A percentile compares a stretch with the other conserved stretches of the same genome.
Conservation (phyloP, 768 basidiomycete genomes). For the Russula olivacea region DNA sequence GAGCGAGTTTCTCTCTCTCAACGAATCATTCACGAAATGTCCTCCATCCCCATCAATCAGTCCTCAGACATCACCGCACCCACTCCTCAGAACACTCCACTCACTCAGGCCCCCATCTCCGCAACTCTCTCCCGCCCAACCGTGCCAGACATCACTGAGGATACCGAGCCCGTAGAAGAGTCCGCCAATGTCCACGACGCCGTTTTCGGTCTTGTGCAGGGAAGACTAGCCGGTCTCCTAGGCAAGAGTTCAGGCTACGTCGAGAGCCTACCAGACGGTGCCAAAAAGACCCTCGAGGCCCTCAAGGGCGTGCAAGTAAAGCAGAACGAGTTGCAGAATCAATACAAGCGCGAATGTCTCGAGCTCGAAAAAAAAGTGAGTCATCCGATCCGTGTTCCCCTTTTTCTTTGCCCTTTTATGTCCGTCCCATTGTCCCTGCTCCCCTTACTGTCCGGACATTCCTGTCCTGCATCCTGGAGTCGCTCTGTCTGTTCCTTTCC, state of each 20-base stretch:
- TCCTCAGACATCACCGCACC: slow-evolving; percentile 66
- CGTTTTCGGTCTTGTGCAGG: slow-evolving; percentile 83
- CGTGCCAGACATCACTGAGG: slow-evolving; percentile 83
- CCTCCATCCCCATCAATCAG: slow-evolving; percentile 58
- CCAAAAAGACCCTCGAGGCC: slow-evolving; percentile 82
- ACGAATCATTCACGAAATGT: slow-evolving; percentile 42
- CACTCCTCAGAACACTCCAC: slow-evolving; percentile 90
- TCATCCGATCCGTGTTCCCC: slow-evolving; percentile 11
- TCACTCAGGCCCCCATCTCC: slow-evolving; percentile 75
- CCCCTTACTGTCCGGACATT: not conserved
- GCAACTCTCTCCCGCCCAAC: slow-evolving; percentile 78
- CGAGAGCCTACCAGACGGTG: slow-evolving; percentile 74
- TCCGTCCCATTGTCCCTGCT: not conserved
- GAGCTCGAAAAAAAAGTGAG: slow-evolving; percentile 93
- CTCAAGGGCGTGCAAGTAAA: slow-evolving; percentile 92
- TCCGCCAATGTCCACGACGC: slow-evolving; percentile 53
- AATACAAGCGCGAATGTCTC: slow-evolving; percentile 92
- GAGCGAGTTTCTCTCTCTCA: not conserved
- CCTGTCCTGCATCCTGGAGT: not conserved
- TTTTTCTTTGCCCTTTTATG: not conserved
- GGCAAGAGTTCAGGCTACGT: slow-evolving; percentile 95
- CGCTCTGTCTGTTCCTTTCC: not conserved
- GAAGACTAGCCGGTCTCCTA: slow-evolving; percentile 75
- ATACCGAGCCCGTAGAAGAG: slow-evolving; percentile 64
- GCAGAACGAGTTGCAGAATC: slow-evolving; percentile 84